Conservation (phyloP, 1,284 basidiomycete genomes). For the Wallemia mellicola region DNA sequence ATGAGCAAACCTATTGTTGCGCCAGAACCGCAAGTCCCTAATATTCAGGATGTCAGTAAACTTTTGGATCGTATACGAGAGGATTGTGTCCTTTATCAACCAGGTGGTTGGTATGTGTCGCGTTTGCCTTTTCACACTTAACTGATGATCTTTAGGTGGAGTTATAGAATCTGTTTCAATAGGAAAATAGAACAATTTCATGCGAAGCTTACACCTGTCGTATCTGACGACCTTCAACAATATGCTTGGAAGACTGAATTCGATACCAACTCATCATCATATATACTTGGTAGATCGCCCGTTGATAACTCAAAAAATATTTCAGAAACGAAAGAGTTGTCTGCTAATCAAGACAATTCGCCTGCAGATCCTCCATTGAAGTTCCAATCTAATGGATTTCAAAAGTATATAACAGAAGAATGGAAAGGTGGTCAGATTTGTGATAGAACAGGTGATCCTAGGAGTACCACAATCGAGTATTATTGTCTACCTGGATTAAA, state of each 20-base stretch:
- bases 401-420: background rate
- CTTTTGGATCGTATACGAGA: background rate
- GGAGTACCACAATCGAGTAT: background rate
- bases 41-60: background rate
- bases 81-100: background rate
- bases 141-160: background rate
- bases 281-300: background rate
- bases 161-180: background rate
- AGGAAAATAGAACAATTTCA: background rate
- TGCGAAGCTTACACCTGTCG: background rate
- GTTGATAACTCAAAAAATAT: background rate
- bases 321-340: background rate
- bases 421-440: background rate
- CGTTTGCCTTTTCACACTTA: background rate
- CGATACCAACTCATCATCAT: background rate
- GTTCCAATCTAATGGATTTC: background rate
- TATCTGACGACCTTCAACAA: background rate
- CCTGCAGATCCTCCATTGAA: background rate
- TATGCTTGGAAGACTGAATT: background rate
- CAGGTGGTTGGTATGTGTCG: background rate
- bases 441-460: background rate
- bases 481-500: background rate
- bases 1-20: background rate
- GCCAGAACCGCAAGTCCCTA: background rate
- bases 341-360: background rate